Base-by-base conservation (phyloP, 352 stramenopile genomes). In the Globisporangium megalacanthum region DNA sequence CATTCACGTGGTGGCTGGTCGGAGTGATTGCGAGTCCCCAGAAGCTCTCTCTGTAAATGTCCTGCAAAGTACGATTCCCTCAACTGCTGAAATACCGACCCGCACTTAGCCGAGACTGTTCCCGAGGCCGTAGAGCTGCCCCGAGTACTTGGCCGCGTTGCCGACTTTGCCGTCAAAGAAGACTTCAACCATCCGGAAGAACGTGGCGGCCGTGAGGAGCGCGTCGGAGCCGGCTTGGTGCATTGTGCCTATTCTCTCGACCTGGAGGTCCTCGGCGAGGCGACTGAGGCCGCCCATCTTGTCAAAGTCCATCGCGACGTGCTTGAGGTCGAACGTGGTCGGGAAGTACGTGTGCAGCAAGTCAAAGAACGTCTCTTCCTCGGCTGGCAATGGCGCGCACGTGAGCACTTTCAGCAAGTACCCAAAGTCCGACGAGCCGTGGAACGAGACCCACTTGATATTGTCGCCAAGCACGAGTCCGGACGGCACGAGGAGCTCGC, bases 381-480 rank as follows among this genome's bases (percentile, higher is more conserved):
- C 85, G 8, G 83, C 82, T 13, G 94, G 94, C 57, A 98, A 62
- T 20, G 91, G 86, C 11, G 70, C 75, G 66, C 86, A 97, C 36
- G 92, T 98, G 22, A 98, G 79, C 49, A 98, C 77, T 65, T 99
- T 99, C 50, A 99, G 79, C 55, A 99, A 68, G 69, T 99, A 99
- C 33, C 94, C 97, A 82, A 99, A 99, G 79, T 99, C 97, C 57
- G 98, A 99, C 48, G 94, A 98, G 25, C 93, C 97, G 74, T 99
- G 97, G 73, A 99, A 99, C 52, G 89, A 98, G 41, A 99, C 88
- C 97, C 97, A 99, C 70, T 97, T 98, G 64, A 99, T 97, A 55
- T 98, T 92, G 72, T 98, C 93, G 56, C 98, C 82, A n/a, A 99
- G 83, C 44, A 99, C 97, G 46, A 99, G 84, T 0, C 97, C 97